Evolutionary conservation across 1,284 basidiomycete genomes (phyloP).

Genomic region (Laetiporus sulphureus): DNA sequence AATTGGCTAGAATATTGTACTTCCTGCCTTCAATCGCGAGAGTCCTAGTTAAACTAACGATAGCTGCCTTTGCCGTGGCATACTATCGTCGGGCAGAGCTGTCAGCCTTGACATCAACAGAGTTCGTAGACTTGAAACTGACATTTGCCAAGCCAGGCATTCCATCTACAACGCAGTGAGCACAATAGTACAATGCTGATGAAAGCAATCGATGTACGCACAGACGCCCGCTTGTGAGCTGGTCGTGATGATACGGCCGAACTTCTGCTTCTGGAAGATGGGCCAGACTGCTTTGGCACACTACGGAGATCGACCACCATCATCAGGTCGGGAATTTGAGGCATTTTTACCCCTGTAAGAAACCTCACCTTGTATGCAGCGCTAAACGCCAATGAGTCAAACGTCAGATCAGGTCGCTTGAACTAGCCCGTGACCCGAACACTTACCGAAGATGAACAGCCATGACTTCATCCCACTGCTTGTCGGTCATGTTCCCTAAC

Average conservation of each 20-base stretch:
- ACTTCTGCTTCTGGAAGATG: conserved; percentile 95
- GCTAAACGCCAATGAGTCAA: conserved; percentile 22
- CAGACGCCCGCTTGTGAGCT: conserved; percentile 91
- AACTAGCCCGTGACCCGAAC: too few relatives aligned
- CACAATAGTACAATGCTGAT: too few relatives aligned
- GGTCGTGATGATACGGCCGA: conserved; percentile 93
- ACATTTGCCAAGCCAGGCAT: conserved; percentile 92
- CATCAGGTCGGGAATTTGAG: neutral
- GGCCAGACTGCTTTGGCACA: conserved; percentile 96
- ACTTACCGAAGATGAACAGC: conserved; percentile 77
- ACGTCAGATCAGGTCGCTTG: too few relatives aligned
- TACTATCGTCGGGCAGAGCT: conserved; percentile 42
- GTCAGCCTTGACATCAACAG: neutral
- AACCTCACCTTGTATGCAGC: conserved; percentile 59
- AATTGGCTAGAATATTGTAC: conserved; percentile 87
- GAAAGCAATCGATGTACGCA: too few relatives aligned
- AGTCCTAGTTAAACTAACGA: conserved; percentile 86
- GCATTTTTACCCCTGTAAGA: neutral
- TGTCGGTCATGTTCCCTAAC: conserved; percentile 83
- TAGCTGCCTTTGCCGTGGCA: conserved; percentile 89
- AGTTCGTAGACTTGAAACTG: too few relatives aligned
- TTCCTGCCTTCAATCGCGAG: conserved; percentile 91
- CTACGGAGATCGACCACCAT: too few relatives aligned
- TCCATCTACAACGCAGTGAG: conserved; percentile 55
- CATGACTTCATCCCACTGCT: conserved; percentile 94